Percentiles rank a stretch among this genome's conserved stretches.
phyloP scores from a whole-genome alignment of 108 stramenopile species.

The Skeletonema marinoi region DNA sequence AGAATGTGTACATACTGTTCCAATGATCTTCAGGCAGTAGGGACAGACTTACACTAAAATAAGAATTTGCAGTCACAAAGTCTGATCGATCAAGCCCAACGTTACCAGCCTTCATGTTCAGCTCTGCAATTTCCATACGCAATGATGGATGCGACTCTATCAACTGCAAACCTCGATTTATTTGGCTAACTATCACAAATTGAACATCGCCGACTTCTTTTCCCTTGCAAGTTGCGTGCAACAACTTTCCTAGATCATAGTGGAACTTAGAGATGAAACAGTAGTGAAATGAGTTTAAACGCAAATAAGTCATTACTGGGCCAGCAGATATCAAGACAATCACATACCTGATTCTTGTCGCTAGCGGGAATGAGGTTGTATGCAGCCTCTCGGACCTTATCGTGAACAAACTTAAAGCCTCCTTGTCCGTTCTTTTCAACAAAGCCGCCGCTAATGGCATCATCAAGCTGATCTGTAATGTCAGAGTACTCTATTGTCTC shows the following conservation, averaged over 20 bases:
- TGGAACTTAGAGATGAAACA: background rate
- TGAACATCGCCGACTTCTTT: background rate
- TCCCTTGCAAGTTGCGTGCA: background rate
- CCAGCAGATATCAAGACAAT: background rate
- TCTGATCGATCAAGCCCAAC: constrained; percentile 6
- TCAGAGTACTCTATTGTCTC: background rate
- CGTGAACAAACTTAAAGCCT: constrained; percentile 48
- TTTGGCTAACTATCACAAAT: background rate
- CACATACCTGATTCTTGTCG: constrained; percentile 10
- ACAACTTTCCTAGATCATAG: background rate
- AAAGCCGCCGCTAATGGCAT: constrained; percentile 24
- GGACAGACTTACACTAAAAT: background rate
- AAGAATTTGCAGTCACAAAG: constrained; percentile 8
- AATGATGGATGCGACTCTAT: background rate
- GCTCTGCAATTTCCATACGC: constrained; percentile 11
- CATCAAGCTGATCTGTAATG: background rate
- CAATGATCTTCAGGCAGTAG: background rate
- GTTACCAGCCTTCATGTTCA: constrained; percentile 26
- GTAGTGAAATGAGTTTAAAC: background rate
- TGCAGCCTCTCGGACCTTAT: constrained; percentile 58
- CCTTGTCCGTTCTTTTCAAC: constrained; percentile 7
- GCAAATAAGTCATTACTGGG: background rate
- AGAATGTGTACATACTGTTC: background rate
- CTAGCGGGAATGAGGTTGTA: constrained; percentile 32
- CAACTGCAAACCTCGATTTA: background rate